Base-by-base conservation (phyloP, 495 filamentous ascomycete species). In the Elasticomyces elasticus region DNA sequence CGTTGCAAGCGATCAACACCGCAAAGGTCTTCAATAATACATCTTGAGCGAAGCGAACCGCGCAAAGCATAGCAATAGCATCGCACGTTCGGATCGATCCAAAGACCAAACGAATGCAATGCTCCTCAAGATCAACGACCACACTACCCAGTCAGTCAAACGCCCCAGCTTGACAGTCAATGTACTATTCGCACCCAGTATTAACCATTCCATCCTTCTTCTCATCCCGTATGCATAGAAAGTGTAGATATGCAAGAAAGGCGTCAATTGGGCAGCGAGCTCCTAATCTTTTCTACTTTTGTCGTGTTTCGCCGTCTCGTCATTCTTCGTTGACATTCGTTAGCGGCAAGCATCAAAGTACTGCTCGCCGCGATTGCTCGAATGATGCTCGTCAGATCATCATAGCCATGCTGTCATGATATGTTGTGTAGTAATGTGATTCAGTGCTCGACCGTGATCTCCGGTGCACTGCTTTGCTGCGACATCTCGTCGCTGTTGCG, bases 401-500 rank as follows among this genome's bases (percentile, higher is more conserved):
- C 48, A 10, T 51, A 24, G 28, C 40, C 48, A 51, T 51, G 45
- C 23, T 49, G 25, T 49, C 28, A 49, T 49, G 11, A 19, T 49
- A 13, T 49, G 48, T 24, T 24, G n/a, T 13, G 42, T 45, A 10
- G 2, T 23, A 3, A 5, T 40, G 33, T 37, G 30, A 30, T 19
- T 49, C 51, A 59, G 31, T 70, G 65, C 52, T 71, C 71, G 17
- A 72, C 71, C 22, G 67, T 66, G 48, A 72, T 73, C 48, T 73
- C 71, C 17, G 58, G 48, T 2, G 71, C 78, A 35, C 75, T 74
- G 46, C 75, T 78, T 57, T 73, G 77, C 52, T 74, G 71, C 52
- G 75, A 76, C 44, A 85, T 71, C 63, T 86, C 83, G 76, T 90
- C 89, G 69, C 87, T 92, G 54, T 86, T 82, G 49, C 85, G 80